phyloP scores from a whole-genome alignment of 306 rosid species.

The Trichosanthes truncata region DNA sequence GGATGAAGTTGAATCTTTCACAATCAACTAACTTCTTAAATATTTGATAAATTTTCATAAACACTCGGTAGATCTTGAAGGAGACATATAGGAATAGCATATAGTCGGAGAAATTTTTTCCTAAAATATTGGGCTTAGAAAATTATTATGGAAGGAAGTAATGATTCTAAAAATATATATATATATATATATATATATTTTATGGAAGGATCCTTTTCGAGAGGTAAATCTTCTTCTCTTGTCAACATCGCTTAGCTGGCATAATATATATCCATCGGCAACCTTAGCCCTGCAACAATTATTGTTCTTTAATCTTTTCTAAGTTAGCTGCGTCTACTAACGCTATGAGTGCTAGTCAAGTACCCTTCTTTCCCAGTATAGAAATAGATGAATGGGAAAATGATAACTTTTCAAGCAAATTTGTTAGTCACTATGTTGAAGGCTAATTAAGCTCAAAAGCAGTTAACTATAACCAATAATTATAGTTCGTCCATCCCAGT shows the following conservation, averaged over 20 bases:
- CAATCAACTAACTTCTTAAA: not conserved
- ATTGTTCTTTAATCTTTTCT: not conserved
- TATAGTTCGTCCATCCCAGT: not conserved
- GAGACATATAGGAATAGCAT: not conserved
- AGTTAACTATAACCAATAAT: not conserved
- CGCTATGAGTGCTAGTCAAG: not conserved
- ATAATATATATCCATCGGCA: constrained; percentile 3
- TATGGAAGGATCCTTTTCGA: not conserved
- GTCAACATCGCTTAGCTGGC: constrained; percentile 13
- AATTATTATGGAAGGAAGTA: not conserved
- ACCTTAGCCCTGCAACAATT: constrained; percentile 11
- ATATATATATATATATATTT: too few relatives aligned
- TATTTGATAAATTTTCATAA: not conserved
- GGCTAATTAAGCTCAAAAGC: not conserved
- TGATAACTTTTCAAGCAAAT: not conserved
- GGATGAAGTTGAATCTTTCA: not conserved
- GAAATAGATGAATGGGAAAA: not conserved
- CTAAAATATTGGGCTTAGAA: not conserved
- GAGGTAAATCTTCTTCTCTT: constrained; percentile 6
- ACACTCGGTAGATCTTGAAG: not conserved
- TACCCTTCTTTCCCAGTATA: not conserved
- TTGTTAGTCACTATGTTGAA: not conserved
- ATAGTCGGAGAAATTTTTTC: not conserved
- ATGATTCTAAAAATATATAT: too few relatives aligned
- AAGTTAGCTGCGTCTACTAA: not conserved